Evolutionary conservation across 768 basidiomycete species (phyloP), one percentile per base, ranked within the genome.

Genomic region (Tylopilus subfusipes): DNA sequence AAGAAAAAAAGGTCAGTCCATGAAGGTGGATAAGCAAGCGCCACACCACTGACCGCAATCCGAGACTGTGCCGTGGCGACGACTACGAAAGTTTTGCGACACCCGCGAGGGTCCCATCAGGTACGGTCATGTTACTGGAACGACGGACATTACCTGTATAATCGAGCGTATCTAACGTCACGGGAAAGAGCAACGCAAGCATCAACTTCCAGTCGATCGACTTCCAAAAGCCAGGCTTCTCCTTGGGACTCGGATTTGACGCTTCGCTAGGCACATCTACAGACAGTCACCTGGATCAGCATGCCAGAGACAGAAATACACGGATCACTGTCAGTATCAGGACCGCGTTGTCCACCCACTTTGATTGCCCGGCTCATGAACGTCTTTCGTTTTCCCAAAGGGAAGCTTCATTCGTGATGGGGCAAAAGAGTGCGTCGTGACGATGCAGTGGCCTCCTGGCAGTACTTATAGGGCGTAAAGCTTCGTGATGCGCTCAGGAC

Each of bases 1-100:
- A n/a, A n/a, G n/a, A n/a, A n/a, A n/a, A n/a, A n/a, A n/a, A n/a
- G n/a, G n/a, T n/a, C n/a, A n/a, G n/a, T n/a, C n/a, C n/a, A n/a
- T n/a, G n/a, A n/a, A n/a, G n/a, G n/a, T n/a, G n/a, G n/a, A n/a
- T n/a, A n/a, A n/a, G n/a, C n/a, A n/a, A n/a, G n/a, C n/a, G n/a
- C n/a, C n/a, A n/a, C n/a, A n/a, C n/a, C 3, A 61, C 75, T 44
- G 58, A 80, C 78, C 11, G 79, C 80, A 53, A 81, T 81, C 33
- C 73, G 75, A 29, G 76, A 65, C 52, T 81, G 80, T 4, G 81
- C 78, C 14, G 79, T 81, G 5, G 80, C 79, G 29, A 81, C 38
- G n/a, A 39, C 38, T 10, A 39, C 38, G n/a, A 38, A n/a, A 38
- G 3, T 7, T 42, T 13, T 16, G 33, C 31, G 6, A 50, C 5